Evolutionary conservation across 441 rosid species (phyloP).

Genomic region (Eutrema salsugineum): DNA sequence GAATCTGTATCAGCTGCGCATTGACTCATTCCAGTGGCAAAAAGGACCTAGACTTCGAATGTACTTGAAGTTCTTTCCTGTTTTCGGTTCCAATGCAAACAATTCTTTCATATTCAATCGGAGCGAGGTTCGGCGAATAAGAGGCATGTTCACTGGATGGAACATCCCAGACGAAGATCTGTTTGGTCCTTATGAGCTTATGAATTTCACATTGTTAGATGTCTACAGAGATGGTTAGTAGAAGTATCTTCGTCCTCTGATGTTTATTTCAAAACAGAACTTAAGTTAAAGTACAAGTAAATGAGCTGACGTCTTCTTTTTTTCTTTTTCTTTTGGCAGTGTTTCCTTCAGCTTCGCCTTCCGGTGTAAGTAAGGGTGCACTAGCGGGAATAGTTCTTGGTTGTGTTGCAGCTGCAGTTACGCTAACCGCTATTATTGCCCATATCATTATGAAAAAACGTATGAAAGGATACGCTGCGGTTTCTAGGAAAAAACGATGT

Average conservation of each 20-base stretch:
- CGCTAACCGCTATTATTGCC: constrained; percentile 64
- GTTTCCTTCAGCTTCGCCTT: constrained; percentile 22
- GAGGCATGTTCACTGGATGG: constrained; percentile 76
- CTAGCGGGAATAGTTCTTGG: constrained; percentile 71
- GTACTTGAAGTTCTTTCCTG: constrained; percentile 71
- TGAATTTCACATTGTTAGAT: constrained; percentile 56
- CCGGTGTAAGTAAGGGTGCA: constrained; percentile 61
- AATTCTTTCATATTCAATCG: constrained; percentile 45
- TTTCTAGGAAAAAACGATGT: constrained; percentile 57
- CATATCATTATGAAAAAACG: constrained; percentile 57
- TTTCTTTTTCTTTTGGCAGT: constrained; percentile 45
- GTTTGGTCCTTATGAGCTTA: constrained; percentile 95
- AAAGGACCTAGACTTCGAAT: constrained; percentile 78
- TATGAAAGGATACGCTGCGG: constrained; percentile 36
- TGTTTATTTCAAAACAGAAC: constrained; percentile 1
- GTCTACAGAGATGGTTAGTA: constrained; percentile 69
- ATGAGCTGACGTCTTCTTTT: not conserved
- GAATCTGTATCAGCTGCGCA: constrained; percentile 52
- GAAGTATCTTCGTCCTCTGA: constrained; percentile 22
- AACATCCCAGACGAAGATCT: constrained; percentile 52
- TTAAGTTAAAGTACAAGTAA: not conserved
- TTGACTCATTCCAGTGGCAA: constrained; percentile 52
- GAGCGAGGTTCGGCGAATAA: constrained; percentile 64
- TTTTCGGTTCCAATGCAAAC: constrained; percentile 32
- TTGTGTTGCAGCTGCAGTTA: constrained; percentile 67